These are phyloP conservation scores for Entamoeba histolytica DNA, from an alignment of 208 protist genomes.

Conservation along the genomic window DNA sequence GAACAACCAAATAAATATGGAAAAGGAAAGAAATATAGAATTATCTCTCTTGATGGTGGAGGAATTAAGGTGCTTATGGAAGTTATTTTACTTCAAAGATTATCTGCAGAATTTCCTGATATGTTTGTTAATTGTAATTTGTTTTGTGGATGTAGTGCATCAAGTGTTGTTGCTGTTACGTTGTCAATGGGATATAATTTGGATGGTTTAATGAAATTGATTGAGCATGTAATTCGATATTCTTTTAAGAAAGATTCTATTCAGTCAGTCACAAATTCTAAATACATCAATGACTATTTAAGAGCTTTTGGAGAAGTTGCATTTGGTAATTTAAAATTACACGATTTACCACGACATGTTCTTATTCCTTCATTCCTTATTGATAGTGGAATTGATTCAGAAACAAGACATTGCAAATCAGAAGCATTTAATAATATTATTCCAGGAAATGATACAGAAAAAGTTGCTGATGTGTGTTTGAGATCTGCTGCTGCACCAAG, in stretches of 20 bases:
- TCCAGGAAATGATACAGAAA: neutral
- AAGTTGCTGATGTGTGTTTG: neutral
- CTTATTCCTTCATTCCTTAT: neutral
- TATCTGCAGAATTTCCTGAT: neutral
- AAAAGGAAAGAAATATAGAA: neutral
- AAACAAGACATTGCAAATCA: neutral
- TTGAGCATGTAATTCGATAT: neutral
- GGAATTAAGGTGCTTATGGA: neutral
- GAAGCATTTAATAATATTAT: neutral
- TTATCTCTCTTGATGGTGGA: neutral
- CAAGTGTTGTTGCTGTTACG: neutral
- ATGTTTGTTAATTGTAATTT: neutral
- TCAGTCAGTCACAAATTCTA: neutral
- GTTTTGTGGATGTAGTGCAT: neutral
- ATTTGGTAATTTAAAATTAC: neutral
- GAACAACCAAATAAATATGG: neutral
- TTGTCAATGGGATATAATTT: neutral
- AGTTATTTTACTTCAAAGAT: neutral
- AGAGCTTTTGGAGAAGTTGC: neutral
- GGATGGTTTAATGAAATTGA: neutral
- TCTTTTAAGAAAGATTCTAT: neutral
- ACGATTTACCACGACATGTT: neutral
- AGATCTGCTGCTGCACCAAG: neutral
- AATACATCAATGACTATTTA: neutral
- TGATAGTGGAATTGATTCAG: neutral